Conservation (phyloP, 2,329 filamentous ascomycete species). For the Fusarium beomiforme region DNA sequence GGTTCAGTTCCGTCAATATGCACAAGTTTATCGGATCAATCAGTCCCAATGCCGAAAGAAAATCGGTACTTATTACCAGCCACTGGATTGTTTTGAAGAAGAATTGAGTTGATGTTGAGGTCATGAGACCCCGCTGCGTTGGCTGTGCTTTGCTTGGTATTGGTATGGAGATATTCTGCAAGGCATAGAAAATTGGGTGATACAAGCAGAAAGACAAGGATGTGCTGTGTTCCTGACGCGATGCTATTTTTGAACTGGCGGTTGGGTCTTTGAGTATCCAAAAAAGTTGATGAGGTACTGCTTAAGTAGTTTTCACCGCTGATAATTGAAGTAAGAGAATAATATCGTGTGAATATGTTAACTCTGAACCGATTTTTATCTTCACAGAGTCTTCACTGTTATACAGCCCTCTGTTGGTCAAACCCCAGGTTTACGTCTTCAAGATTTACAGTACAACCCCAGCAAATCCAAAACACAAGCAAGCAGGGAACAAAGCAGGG, state of each 20-base stretch:
- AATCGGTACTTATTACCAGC: not conserved
- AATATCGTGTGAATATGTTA: not conserved
- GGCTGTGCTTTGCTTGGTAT: conserved; percentile 11
- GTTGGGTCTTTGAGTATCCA: not conserved
- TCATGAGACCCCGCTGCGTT: conserved; percentile 11
- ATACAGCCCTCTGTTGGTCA: not conserved
- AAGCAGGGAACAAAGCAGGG: conserved; percentile 22
- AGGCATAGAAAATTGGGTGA: conserved; percentile 16
- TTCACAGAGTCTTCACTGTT: not conserved
- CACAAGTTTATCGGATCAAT: conserved; percentile 1
- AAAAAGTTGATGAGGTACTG: not conserved
- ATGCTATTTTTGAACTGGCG: conserved; percentile 32
- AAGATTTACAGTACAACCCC: not conserved
- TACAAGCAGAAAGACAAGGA: conserved; percentile 5
- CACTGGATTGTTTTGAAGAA: not conserved
- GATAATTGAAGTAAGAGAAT: not conserved
- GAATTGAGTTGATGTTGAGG: not conserved
- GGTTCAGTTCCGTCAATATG: not conserved
- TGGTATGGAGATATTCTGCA: conserved; percentile 1
- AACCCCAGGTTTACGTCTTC: conserved; percentile 12
- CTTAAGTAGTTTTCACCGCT: not conserved
- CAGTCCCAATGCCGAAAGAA: not conserved
- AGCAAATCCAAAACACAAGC: conserved; percentile 23
- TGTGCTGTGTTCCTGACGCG: conserved; percentile 13
- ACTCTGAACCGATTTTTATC: no score